phyloP scores from a whole-genome alignment of 768 basidiomycete species.

The Suillus occidentalis region DNA sequence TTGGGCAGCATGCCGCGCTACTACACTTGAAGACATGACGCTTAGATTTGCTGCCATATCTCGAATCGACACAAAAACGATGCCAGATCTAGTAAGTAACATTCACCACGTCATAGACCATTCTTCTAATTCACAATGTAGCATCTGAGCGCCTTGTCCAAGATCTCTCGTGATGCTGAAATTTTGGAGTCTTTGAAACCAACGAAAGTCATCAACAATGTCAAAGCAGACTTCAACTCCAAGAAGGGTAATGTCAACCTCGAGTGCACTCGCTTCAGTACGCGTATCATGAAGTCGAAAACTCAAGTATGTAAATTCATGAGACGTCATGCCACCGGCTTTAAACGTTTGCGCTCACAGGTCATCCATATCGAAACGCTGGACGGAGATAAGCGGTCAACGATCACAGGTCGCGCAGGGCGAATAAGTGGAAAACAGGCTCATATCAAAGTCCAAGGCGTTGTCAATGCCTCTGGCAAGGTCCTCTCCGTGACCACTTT shows the following conservation, averaged over 20 bases:
- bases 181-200: conserved; percentile 53
- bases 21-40: conserved; percentile 23
- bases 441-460: conserved; percentile 27
- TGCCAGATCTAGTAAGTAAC: conserved; percentile 30
- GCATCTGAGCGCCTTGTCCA: conserved; percentile 47
- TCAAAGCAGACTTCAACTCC: conserved; percentile 28
- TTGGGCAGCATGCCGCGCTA: conserved; percentile 45
- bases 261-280: conserved; percentile 43
- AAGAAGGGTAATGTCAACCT: conserved; percentile 36
- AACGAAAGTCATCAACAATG: conserved; percentile 40
- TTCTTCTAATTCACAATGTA: conserved; percentile 17
- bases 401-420: conserved; percentile 23
- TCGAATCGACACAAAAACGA: conserved; percentile 25
- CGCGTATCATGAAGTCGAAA: conserved; percentile 33
- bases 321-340: neutral
- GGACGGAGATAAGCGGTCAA: neutral
- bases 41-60: conserved; percentile 15
- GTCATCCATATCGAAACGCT: conserved; percentile 1
- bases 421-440: conserved; percentile 39
- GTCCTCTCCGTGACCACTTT: conserved; percentile 44
- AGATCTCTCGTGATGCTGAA: conserved; percentile 44
- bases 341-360: neutral
- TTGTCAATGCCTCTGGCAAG: conserved; percentile 13
- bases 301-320: neutral
- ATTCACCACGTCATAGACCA: neutral